Evolutionary conservation across 352 stramenopile genomes (phyloP).

Genomic region (Aphanomyces astaci): DNA sequence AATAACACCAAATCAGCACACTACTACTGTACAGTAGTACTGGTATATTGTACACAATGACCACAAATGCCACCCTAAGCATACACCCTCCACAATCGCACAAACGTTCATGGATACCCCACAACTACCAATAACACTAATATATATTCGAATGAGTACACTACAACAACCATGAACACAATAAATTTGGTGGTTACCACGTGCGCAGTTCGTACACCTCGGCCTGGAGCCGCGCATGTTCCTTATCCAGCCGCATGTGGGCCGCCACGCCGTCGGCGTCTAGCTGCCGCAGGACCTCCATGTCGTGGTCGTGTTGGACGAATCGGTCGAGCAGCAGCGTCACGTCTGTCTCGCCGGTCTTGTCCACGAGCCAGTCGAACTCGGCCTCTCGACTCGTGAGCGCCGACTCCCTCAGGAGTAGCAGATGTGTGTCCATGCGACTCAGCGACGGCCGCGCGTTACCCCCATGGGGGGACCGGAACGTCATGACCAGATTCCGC

Average conservation of each 20-base stretch:
- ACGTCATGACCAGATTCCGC: conserved; percentile 4
- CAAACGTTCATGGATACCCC: too few species aligned
- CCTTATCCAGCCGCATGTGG: conserved; percentile 25
- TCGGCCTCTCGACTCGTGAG: conserved; percentile 54
- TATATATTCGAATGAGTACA: too few species aligned
- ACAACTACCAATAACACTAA: too few species aligned
- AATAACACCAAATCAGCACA: too few species aligned
- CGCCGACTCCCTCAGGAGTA: conserved; percentile 35
- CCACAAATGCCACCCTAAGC: too few species aligned
- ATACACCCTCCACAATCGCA: too few species aligned
- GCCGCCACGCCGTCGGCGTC: conserved; percentile 34
- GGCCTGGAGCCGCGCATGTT: neutral
- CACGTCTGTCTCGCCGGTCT: conserved; percentile 46
- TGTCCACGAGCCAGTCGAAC: conserved; percentile 41
- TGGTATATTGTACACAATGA: too few species aligned
- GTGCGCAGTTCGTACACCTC: conserved; percentile 8
- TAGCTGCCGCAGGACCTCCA: conserved; percentile 39
- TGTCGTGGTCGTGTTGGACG: conserved; percentile 32
- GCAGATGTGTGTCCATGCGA: conserved; percentile 9
- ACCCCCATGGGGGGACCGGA: neutral
- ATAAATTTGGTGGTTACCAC: too few species aligned
- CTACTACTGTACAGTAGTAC: too few species aligned
- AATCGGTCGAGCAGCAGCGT: conserved; percentile 43
- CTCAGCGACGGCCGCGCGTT: conserved; percentile 24
- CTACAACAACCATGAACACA: too few species aligned